phyloP scores from a whole-genome alignment of 139 green algal genomes.

The Picochlorum sp. region DNA sequence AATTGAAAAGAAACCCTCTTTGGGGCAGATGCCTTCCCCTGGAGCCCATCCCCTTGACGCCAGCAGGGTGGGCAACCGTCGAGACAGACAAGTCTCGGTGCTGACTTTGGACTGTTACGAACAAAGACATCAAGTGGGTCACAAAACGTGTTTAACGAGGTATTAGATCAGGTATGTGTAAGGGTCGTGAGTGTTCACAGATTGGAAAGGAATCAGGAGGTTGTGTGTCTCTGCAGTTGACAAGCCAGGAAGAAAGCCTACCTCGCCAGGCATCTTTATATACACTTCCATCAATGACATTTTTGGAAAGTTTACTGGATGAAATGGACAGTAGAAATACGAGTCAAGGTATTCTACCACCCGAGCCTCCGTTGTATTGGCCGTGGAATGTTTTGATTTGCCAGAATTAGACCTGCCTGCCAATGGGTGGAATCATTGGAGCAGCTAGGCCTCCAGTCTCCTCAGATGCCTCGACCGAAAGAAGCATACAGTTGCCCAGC shows the following conservation, averaged over 20 bases:
- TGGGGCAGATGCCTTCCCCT: no score
- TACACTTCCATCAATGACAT: slow-evolving; percentile 29
- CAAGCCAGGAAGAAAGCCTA: slow-evolving; percentile 18
- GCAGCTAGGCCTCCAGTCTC: neutral
- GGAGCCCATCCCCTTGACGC: no score
- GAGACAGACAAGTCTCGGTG: no score
- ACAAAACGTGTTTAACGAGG: slow-evolving; percentile 6
- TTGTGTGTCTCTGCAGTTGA: slow-evolving; percentile 14
- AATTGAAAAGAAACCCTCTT: no score
- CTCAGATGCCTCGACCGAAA: neutral
- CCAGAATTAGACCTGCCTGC: slow-evolving; percentile 2
- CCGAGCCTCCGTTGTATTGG: slow-evolving; percentile 18
- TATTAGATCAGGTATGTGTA: slow-evolving; percentile 1
- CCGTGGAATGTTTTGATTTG: slow-evolving; percentile 29
- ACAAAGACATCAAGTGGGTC: neutral
- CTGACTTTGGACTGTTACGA: neutral
- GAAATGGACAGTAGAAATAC: slow-evolving; percentile 20
- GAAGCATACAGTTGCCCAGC: neutral
- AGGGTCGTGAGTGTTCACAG: neutral
- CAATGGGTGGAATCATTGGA: neutral
- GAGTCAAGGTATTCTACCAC: neutral
- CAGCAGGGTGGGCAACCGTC: no score
- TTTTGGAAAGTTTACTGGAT: slow-evolving; percentile 29
- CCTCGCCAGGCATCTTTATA: slow-evolving; percentile 21
- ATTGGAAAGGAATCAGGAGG: neutral